Evolutionary conservation across 1,284 basidiomycete species (phyloP).

Genomic region (Omphalotus olearius): DNA sequence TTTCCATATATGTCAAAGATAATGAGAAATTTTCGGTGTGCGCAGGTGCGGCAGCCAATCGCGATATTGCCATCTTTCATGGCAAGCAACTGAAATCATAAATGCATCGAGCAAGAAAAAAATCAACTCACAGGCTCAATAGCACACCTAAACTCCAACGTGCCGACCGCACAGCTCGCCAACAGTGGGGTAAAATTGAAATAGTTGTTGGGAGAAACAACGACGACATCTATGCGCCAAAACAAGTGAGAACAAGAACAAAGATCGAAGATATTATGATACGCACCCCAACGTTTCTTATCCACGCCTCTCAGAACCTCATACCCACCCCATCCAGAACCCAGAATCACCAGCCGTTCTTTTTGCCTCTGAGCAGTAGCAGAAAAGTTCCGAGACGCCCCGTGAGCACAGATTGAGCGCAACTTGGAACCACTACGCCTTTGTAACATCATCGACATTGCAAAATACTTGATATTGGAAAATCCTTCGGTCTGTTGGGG

Average conservation of each 20-base stretch:
- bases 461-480: too few relatives aligned
- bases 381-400: background rate
- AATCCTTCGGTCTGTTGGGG: too few relatives aligned
- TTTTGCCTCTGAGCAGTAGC: conserved; percentile 27
- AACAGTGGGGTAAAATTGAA: conserved; percentile 85
- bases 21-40: background rate
- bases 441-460: too few relatives aligned
- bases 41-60: too few relatives aligned
- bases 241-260: background rate
- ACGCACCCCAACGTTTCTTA: conserved; percentile 64
- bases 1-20: background rate
- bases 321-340: conserved; percentile 85
- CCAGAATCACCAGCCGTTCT: conserved; percentile 74
- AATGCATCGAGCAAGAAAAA: background rate
- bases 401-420: too few relatives aligned
- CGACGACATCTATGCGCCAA: conserved; percentile 50
- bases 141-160: conserved; percentile 76
- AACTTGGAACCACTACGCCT: too few relatives aligned
- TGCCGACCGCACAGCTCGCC: conserved; percentile 76
- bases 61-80: too few relatives aligned
- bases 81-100: too few relatives aligned
- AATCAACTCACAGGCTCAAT: conserved; percentile 66
- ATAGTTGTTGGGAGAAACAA: conserved; percentile 73
- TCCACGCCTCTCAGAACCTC: conserved; percentile 62
- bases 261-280: background rate